These are phyloP conservation scores for Barnettozyma californica DNA, from an alignment of 805 yeast species.

Conservation along the genomic window DNA sequence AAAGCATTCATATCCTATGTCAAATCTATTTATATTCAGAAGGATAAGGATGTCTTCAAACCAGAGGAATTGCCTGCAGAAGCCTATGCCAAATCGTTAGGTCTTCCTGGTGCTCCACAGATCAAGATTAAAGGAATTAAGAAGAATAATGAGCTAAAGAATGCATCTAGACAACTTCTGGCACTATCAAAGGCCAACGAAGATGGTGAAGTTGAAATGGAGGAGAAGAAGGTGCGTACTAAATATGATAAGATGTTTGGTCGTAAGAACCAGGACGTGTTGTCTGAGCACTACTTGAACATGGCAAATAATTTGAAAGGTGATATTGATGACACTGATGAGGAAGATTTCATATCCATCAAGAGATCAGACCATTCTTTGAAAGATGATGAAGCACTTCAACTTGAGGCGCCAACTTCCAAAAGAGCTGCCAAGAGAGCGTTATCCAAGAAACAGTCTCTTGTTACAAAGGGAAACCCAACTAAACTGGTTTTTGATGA, in stretches of 20 bases:
- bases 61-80: slow-evolving; percentile 74
- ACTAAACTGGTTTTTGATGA: slow-evolving; percentile 86
- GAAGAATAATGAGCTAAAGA: slow-evolving; percentile 67
- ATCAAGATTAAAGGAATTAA: slow-evolving; percentile 60
- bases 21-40: slow-evolving; percentile 78
- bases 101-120: slow-evolving; percentile 94
- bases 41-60: slow-evolving; percentile 81
- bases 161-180: slow-evolving; percentile 67
- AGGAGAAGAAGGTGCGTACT: slow-evolving; percentile 55
- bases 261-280: slow-evolving; percentile 85
- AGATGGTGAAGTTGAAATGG: slow-evolving; percentile 51
- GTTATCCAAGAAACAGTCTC: slow-evolving; percentile 72
- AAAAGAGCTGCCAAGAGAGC: slow-evolving; percentile 84
- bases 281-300: slow-evolving; percentile 82
- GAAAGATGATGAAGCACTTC: slow-evolving; percentile 59
- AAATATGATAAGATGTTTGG: slow-evolving; percentile 95
- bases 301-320: slow-evolving; percentile 45
- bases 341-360: slow-evolving; percentile 74
- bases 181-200: slow-evolving; percentile 52
- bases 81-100: slow-evolving; percentile 79
- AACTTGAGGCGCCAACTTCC: slow-evolving; percentile 60
- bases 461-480: slow-evolving; percentile 58
- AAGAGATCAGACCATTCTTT: slow-evolving; percentile 74
- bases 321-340: slow-evolving; percentile 33
- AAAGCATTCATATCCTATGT: slow-evolving; percentile 92